These are phyloP conservation scores for Suillus plorans DNA, from an alignment of 768 basidiomycete species.

Conservation along the genomic window DNA sequence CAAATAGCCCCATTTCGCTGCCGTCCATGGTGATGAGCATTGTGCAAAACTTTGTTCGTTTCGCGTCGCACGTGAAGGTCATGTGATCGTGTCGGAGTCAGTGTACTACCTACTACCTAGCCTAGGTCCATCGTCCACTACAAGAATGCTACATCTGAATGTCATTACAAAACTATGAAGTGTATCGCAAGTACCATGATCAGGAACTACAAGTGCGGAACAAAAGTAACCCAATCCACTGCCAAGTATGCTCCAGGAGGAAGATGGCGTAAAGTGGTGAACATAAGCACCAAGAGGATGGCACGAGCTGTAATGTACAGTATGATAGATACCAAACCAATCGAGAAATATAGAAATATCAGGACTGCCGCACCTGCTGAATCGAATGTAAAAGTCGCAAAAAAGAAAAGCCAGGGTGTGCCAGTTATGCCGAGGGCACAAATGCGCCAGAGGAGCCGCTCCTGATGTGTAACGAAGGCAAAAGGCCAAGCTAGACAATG, in stretches of 20 bases:
- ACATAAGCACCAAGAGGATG: not conserved
- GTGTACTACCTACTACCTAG: too few species aligned
- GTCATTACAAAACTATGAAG: not conserved
- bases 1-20: too few species aligned
- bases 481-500: slow-evolving; percentile 26
- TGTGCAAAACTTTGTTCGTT: too few species aligned
- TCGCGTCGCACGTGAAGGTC: too few species aligned
- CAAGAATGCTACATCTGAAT: not conserved
- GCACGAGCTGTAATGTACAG: not conserved
- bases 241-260: not conserved
- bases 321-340: not conserved
- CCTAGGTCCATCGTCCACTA: too few species aligned
- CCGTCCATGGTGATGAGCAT: too few species aligned
- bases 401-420: not conserved
- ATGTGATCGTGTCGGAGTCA: not conserved
- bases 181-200: not conserved
- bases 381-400: too few species aligned
- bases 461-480: not conserved
- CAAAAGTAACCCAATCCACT: not conserved
- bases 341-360: too few species aligned
- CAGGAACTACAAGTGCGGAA: not conserved
- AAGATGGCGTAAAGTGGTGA: not conserved
- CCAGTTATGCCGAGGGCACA: slow-evolving; percentile 12
- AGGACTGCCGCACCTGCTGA: too few species aligned
- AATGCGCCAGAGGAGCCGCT: slow-evolving; percentile 21